Conservation (phyloP, 768 basidiomycete genomes). For the Panus rudis region DNA sequence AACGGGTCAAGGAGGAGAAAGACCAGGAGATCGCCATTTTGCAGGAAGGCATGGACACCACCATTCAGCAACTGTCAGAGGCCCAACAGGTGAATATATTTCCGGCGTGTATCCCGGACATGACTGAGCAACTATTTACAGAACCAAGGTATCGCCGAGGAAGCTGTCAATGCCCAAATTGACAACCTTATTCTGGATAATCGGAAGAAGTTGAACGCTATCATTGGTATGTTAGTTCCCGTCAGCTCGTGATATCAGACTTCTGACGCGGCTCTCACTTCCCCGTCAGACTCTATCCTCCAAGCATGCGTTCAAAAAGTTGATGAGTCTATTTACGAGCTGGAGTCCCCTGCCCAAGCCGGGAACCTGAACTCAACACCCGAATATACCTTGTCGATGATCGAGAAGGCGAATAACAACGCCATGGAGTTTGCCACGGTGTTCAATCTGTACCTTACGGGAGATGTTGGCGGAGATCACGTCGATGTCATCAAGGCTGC, state of each 20-base stretch:
- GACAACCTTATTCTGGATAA: conserved; percentile 95
- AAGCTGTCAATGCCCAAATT: conserved; percentile 93
- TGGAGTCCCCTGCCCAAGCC: conserved; percentile 91
- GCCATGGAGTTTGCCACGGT: conserved; percentile 94
- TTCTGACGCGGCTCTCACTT: conserved; percentile 2
- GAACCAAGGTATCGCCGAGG: conserved; percentile 80
- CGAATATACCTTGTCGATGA: conserved; percentile 96
- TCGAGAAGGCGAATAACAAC: conserved; percentile 92
- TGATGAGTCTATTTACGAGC: conserved; percentile 94
- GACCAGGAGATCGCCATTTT: conserved; percentile 94
- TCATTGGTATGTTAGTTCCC: conserved; percentile 61
- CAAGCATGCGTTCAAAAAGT: conserved; percentile 96
- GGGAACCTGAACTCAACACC: conserved; percentile 98
- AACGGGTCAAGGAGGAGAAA: conserved; percentile 86
- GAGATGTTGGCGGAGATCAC: conserved; percentile 85
- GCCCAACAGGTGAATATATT: conserved; percentile 59
- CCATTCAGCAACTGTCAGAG: conserved; percentile 81
- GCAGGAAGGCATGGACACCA: conserved; percentile 92
- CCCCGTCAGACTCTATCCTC: conserved; percentile 89
- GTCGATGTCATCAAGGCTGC: conserved; percentile 98
- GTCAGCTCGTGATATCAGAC: too few relatives aligned
- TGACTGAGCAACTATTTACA: conserved; percentile 22
- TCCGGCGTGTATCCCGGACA: conserved; percentile 8
- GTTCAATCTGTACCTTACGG: conserved; percentile 85
- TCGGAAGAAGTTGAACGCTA: conserved; percentile 94